A percentile compares a stretch with the other conserved stretches of the same genome.
phyloP scores from a whole-genome alignment of 805 yeast species.

The Candida tibetensis region DNA sequence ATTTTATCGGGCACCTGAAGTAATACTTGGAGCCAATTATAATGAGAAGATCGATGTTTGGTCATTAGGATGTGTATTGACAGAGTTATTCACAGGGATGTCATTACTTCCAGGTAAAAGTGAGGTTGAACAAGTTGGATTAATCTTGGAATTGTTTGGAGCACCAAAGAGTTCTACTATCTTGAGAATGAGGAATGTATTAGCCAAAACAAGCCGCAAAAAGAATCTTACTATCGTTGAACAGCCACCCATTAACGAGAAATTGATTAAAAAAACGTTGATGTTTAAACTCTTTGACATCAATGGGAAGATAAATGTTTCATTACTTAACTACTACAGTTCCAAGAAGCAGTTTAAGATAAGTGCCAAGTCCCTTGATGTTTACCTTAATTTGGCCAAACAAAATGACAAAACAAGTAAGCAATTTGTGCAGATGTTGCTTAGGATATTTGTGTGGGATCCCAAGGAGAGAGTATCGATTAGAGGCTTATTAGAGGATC shows the following conservation, averaged over 20 bases:
- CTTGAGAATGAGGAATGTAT: slow-evolving; percentile 34
- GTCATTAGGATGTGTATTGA: slow-evolving; percentile 45
- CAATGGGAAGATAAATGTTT: slow-evolving; percentile 37
- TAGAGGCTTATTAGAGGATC: slow-evolving; percentile 5
- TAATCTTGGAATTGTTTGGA: slow-evolving; percentile 45
- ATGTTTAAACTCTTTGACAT: slow-evolving; percentile 38
- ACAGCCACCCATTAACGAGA: slow-evolving; percentile 25
- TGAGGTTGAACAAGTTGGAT: slow-evolving; percentile 47
- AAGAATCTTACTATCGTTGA: slow-evolving; percentile 10
- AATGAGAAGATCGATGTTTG: slow-evolving; percentile 50
- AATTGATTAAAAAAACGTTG: slow-evolving; percentile 30
- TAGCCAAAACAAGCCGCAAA: slow-evolving; percentile 23
- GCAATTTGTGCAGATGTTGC: slow-evolving; percentile 27
- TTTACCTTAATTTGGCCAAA: slow-evolving; percentile 21
- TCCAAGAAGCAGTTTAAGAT: slow-evolving; percentile 25
- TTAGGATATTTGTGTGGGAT: slow-evolving; percentile 36
- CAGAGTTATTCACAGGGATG: slow-evolving; percentile 35
- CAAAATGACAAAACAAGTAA: slow-evolving; percentile 3
- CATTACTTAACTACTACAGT: slow-evolving; percentile 27
- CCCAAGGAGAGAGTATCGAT: slow-evolving; percentile 16
- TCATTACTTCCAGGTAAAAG: slow-evolving; percentile 48
- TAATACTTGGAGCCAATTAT: slow-evolving; percentile 64
- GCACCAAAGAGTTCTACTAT: slow-evolving; percentile 44
- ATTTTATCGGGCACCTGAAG: slow-evolving; percentile 79
- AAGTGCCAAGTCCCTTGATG: slow-evolving; percentile 30